Conservation (phyloP, 495 filamentous ascomycete genomes). For the Hypoxylon fuscum region DNA sequence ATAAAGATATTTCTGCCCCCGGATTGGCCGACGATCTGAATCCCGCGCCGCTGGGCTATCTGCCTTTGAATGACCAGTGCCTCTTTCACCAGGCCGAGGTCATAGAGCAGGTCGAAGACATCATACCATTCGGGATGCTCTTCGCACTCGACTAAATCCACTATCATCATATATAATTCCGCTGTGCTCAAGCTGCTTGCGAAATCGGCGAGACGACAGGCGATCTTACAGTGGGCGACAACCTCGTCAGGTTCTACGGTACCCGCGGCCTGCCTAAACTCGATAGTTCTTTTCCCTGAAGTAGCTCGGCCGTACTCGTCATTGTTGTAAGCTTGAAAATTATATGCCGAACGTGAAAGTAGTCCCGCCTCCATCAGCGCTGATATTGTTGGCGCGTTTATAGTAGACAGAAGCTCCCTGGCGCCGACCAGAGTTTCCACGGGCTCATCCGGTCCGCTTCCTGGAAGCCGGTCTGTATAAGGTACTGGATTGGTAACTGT, state of each 20-base stretch:
- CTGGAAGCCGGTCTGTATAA: not conserved
- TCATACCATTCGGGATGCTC: slow-evolving; percentile 14
- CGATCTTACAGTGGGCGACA: slow-evolving; percentile 9
- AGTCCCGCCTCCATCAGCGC: not conserved
- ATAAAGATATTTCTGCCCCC: no score
- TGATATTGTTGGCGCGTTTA: not conserved
- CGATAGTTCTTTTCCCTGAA: slow-evolving; percentile 18
- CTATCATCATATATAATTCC: slow-evolving; percentile 5
- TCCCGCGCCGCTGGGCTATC: not conserved
- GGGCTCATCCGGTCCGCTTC: not conserved
- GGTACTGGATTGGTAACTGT: no score
- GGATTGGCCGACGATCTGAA: not conserved
- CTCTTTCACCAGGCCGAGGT: slow-evolving; percentile 8
- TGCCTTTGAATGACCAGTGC: slow-evolving; percentile 13
- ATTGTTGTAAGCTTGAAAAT: slow-evolving; percentile 9
- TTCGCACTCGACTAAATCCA: slow-evolving; percentile 10
- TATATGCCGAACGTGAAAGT: slow-evolving; percentile 8
- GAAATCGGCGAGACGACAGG: slow-evolving; percentile 5
- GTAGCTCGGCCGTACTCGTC: not conserved
- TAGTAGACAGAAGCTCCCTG: not conserved
- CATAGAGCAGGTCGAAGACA: slow-evolving; percentile 24
- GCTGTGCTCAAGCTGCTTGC: not conserved
- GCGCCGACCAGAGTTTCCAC: not conserved
- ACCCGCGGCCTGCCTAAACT: slow-evolving; percentile 29
- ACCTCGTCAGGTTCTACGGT: slow-evolving; percentile 23